A percentile compares a stretch with the other conserved stretches of the same genome.
Evolutionary conservation across 2,329 filamentous ascomycete genomes (phyloP).

Genomic region (Pyricularia pennisetigena): DNA sequence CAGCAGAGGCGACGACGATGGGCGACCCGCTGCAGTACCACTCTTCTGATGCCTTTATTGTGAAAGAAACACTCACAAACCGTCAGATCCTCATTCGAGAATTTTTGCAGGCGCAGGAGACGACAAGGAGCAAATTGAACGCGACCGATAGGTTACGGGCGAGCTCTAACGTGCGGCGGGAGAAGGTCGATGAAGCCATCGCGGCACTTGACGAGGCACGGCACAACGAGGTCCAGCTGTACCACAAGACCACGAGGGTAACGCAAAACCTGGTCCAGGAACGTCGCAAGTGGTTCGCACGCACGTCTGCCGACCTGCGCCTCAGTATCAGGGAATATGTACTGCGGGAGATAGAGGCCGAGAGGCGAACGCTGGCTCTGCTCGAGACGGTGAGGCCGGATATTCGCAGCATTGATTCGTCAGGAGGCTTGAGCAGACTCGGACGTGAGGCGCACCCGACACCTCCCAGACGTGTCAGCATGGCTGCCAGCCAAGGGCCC

Average conservation of each 20-base stretch:
- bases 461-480: constrained; percentile 55
- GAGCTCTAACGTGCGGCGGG: constrained; percentile 74
- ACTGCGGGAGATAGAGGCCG: constrained; percentile 87
- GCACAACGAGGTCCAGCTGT: constrained; percentile 69
- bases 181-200: constrained; percentile 98
- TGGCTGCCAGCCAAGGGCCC: constrained; percentile 85
- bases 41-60: constrained; percentile 90
- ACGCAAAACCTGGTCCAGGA: constrained; percentile 83
- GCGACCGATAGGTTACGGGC: constrained; percentile 84
- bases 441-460: constrained; percentile 77
- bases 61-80: constrained; percentile 96
- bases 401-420: constrained; percentile 83
- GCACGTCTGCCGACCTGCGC: constrained; percentile 77
- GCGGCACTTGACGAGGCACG: constrained; percentile 79
- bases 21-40: constrained; percentile 92
- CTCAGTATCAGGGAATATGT: constrained; percentile 84
- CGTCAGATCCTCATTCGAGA: constrained; percentile 93
- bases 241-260: constrained; percentile 78
- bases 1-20: constrained; percentile 88
- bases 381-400: constrained; percentile 92
- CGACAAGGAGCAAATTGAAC: constrained; percentile 69
- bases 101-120: constrained; percentile 81
- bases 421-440: constrained; percentile 79
- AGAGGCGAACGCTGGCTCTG: constrained; percentile 81
- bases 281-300: constrained; percentile 80